Evolutionary conservation across 768 basidiomycete species (phyloP).

Genomic region (Mycena metata): DNA sequence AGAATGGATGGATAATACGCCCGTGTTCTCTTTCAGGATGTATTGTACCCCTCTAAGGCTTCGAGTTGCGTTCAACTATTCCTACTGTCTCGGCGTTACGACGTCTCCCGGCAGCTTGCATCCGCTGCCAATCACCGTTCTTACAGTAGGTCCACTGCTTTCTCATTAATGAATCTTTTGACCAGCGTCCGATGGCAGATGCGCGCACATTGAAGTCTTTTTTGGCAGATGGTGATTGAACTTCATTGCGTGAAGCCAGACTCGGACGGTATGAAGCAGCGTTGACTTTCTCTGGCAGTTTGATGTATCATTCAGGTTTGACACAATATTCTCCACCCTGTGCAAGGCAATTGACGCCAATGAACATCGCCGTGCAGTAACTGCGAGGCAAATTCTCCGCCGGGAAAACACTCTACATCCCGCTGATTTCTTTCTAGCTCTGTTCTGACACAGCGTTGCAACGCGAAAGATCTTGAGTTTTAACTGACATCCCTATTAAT

Average conservation of each 20-base stretch:
- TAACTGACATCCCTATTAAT: constrained; percentile 6
- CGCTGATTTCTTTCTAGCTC: too few species aligned
- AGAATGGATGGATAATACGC: too few species aligned
- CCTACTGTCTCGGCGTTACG: not conserved
- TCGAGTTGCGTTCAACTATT: not conserved
- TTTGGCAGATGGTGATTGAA: constrained; percentile 22
- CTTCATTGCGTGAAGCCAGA: not conserved
- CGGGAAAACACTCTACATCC: too few species aligned
- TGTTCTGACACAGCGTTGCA: too few species aligned
- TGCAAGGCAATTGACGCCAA: too few species aligned
- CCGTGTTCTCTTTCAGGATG: too few species aligned
- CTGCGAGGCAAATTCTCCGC: too few species aligned
- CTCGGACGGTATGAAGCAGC: not conserved
- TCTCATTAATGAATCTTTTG: constrained; percentile 10
- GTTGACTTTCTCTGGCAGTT: constrained; percentile 14
- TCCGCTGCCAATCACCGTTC: not conserved
- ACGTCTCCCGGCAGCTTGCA: not conserved
- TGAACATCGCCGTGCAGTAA: too few species aligned
- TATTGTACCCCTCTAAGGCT: too few species aligned
- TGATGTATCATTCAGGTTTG: constrained; percentile 13
- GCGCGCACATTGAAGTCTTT: not conserved
- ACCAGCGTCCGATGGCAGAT: constrained; percentile 18
- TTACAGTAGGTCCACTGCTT: not conserved
- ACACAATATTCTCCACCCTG: not conserved
- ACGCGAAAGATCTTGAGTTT: not conserved